Percentiles rank a stretch among this genome's conserved stretches.
phyloP scores from a whole-genome alignment of 2,329 filamentous ascomycete species.

The Simplicillium sp. region DNA sequence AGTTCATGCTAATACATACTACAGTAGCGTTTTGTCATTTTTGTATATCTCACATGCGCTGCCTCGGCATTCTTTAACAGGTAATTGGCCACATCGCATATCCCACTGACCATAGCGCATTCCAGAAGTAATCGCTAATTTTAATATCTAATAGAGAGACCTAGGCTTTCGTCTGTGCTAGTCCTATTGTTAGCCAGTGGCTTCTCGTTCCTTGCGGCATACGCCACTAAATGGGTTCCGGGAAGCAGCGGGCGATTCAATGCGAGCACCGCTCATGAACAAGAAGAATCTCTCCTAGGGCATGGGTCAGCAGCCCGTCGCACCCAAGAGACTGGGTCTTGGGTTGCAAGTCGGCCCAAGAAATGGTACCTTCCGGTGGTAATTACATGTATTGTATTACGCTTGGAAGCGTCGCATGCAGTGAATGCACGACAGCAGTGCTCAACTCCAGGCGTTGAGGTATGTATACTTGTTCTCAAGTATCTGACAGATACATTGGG shows the following conservation, averaged over 20 bases:
- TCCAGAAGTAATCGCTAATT: not conserved
- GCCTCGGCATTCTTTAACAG: slow-evolving; percentile 37
- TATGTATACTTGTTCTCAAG: slow-evolving; percentile 8
- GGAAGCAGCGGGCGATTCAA: slow-evolving; percentile 38
- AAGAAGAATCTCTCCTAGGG: slow-evolving; percentile 12
- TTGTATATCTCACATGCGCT: slow-evolving; percentile 36
- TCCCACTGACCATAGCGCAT: not conserved
- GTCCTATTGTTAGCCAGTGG: slow-evolving; percentile 35
- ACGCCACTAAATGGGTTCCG: slow-evolving; percentile 34
- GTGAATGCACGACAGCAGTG: slow-evolving; percentile 41
- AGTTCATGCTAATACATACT: too few species aligned
- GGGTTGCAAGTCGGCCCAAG: slow-evolving; percentile 34
- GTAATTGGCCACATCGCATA: slow-evolving; percentile 21
- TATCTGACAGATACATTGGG: not conserved
- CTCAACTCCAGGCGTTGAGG: slow-evolving; percentile 38
- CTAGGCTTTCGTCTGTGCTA: slow-evolving; percentile 36
- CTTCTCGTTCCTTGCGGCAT: slow-evolving; percentile 29
- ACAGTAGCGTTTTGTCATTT: slow-evolving; percentile 37
- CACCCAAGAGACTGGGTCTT: slow-evolving; percentile 22
- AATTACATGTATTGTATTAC: slow-evolving; percentile 32
- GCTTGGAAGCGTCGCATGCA: slow-evolving; percentile 37
- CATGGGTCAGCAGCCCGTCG: slow-evolving; percentile 15
- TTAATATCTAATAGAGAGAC: slow-evolving; percentile 29
- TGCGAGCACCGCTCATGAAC: slow-evolving; percentile 9
- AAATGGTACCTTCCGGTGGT: slow-evolving; percentile 34